phyloP scores from a whole-genome alignment of 2,329 filamentous ascomycete species.

The Malbranchea cinnamomea region DNA sequence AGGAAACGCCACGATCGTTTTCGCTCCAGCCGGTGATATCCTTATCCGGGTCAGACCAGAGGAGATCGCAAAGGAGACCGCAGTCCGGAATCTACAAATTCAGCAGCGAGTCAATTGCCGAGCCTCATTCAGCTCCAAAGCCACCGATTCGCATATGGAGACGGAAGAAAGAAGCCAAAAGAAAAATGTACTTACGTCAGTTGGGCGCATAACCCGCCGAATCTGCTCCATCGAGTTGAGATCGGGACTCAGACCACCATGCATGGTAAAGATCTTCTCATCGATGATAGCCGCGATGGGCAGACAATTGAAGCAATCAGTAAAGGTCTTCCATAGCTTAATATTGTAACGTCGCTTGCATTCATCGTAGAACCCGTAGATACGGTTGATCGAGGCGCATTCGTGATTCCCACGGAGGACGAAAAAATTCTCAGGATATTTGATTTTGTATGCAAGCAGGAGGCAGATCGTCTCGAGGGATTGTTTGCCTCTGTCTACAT shows the following conservation, averaged over 20 bases:
- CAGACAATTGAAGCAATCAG: conserved; percentile 97
- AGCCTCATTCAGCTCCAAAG: conserved; percentile 13
- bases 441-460: conserved; percentile 97
- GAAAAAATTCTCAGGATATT: conserved; percentile 99
- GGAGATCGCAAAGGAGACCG: conserved; percentile 86
- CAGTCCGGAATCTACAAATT: conserved; percentile 78
- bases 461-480: conserved; percentile 97
- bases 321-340: conserved; percentile 99
- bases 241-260: conserved; percentile 91
- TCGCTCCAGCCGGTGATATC: conserved; percentile 99
- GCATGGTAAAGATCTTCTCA: conserved; percentile 99
- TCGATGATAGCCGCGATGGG: conserved; percentile 98
- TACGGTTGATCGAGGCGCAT: conserved; percentile 95
- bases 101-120: conserved; percentile 26
- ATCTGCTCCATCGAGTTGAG: conserved; percentile 99
- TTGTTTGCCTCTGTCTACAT: conserved; percentile 98
- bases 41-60: conserved; percentile 99
- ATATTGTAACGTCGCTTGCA: conserved; percentile 99
- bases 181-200: conserved; percentile 58
- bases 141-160: neutral
- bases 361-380: conserved; percentile 99
- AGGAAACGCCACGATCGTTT: conserved; percentile 96
- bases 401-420: conserved; percentile 97
- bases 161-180: conserved; percentile 10
- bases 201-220: conserved; percentile 93